A percentile compares a stretch with the other conserved stretches of the same genome.
These are phyloP conservation scores for Agaricus sinodeliciosus DNA, from an alignment of 768 basidiomycete genomes.

Conservation along the genomic window DNA sequence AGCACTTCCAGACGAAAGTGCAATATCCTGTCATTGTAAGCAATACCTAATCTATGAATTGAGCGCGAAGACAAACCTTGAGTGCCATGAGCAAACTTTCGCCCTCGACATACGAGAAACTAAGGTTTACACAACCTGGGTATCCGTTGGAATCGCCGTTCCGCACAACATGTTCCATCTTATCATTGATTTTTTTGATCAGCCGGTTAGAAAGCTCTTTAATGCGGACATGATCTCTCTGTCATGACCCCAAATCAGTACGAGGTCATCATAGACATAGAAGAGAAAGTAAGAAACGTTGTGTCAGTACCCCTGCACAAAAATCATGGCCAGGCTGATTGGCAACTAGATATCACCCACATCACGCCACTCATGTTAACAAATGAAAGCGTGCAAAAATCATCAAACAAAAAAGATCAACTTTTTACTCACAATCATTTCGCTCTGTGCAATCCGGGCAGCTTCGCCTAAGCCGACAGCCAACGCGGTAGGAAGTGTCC, in stretches of 20 bases:
- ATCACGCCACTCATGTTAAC: conserved; percentile 40
- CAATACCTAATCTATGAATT: background rate
- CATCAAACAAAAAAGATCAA: conserved; percentile 30
- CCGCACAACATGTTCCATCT: conserved; percentile 86
- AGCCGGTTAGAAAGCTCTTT: conserved; percentile 74
- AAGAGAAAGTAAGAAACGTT: background rate
- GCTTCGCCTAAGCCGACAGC: conserved; percentile 95
- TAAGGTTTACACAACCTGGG: conserved; percentile 93
- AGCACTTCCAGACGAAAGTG: conserved; percentile 95
- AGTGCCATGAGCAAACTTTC: conserved; percentile 97
- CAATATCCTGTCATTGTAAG: conserved; percentile 66
- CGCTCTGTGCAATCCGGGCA: conserved; percentile 81
- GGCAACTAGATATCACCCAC: conserved; percentile 12
- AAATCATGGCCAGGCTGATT: conserved; percentile 51
- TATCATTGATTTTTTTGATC: conserved; percentile 69
- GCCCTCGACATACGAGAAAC: conserved; percentile 95
- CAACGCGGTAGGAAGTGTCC: conserved; percentile 86
- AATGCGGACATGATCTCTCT: conserved; percentile 80
- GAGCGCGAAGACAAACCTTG: conserved; percentile 45
- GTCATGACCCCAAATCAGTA: conserved; percentile 17
- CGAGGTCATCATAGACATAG: background rate
- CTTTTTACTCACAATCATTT: conserved; percentile 78
- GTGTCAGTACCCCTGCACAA: conserved; percentile 94
- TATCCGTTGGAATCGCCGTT: conserved; percentile 93
- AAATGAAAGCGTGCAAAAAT: conserved; percentile 32